phyloP scores from a whole-genome alignment of 345 rosid species.

The Carallia brachiata region DNA sequence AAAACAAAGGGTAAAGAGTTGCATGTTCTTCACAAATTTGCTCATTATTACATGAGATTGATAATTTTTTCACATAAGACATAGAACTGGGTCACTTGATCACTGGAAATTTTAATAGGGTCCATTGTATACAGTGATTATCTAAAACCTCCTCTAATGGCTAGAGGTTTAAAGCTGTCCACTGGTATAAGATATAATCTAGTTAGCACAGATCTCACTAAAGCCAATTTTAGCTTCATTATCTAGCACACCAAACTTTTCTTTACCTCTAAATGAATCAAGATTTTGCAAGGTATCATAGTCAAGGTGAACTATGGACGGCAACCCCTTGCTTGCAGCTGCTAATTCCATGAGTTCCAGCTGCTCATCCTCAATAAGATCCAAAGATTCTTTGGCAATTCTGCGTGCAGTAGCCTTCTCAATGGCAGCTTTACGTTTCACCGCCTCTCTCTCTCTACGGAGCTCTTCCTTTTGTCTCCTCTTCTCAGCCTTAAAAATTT shows the following conservation, averaged over 20 bases:
- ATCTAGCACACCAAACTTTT: not conserved
- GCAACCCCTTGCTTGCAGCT: conserved; percentile 75
- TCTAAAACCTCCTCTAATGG: no score
- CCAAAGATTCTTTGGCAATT: conserved; percentile 97
- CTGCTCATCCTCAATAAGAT: conserved; percentile 98
- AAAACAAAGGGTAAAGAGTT: not conserved
- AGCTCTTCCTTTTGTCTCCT: conserved; percentile 82
- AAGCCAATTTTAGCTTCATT: no score
- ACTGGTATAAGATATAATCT: no score
- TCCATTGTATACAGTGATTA: no score
- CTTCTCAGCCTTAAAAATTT: conserved; percentile 70
- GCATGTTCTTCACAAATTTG: not conserved
- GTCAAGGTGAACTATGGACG: conserved; percentile 74
- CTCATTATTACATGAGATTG: not conserved
- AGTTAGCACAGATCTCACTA: no score
- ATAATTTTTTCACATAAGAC: not conserved
- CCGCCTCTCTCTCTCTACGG: conserved; percentile 82
- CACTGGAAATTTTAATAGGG: no score
- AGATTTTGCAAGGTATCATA: conserved; percentile 81
- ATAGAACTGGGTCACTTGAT: no score
- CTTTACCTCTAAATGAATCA: conserved; percentile 74
- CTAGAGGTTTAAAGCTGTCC: no score
- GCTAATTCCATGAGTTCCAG: conserved; percentile 98
- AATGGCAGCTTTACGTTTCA: conserved; percentile 78
- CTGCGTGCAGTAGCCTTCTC: conserved; percentile 98